phyloP scores from a whole-genome alignment of 1,284 basidiomycete genomes.

The Pseudozyma sp. region DNA sequence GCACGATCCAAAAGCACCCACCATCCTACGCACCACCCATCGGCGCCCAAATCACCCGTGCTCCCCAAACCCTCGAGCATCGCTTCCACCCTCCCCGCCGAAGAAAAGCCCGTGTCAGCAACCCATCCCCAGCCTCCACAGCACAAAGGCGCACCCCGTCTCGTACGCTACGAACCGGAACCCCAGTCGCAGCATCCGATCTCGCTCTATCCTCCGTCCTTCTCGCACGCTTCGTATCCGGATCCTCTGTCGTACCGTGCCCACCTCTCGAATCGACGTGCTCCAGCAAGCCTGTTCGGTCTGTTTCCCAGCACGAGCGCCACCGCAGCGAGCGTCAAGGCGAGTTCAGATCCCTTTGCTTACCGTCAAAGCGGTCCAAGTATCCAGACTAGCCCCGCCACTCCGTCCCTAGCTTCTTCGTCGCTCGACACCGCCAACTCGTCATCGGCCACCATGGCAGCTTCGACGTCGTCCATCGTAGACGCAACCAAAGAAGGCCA shows the following conservation, averaged over 20 bases:
- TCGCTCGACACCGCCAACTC: not conserved
- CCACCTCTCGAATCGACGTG: conserved; percentile 39
- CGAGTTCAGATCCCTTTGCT: conserved; percentile 26
- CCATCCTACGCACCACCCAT: conserved; percentile 22
- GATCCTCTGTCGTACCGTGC: conserved; percentile 36
- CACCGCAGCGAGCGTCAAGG: conserved; percentile 35
- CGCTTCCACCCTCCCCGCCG: conserved; percentile 27
- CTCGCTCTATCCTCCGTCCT: conserved; percentile 38
- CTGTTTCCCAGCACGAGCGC: conserved; percentile 38
- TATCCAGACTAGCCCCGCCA: conserved; percentile 12
- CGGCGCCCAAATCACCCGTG: conserved; percentile 37
- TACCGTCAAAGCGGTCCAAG: conserved; percentile 8
- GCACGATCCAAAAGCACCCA: conserved; percentile 33
- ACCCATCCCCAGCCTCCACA: conserved; percentile 37
- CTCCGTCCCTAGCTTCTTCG: not conserved
- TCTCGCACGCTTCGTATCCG: conserved; percentile 43
- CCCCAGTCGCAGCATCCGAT: conserved; percentile 7
- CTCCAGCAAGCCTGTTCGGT: conserved; percentile 48
- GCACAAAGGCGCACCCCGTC: conserved; percentile 45
- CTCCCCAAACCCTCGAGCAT: conserved; percentile 46
- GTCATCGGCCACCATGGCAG: conserved; percentile 6
- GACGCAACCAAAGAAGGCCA: conserved; percentile 27
- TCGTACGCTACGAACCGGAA: conserved; percentile 42
- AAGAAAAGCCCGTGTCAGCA: conserved; percentile 14
- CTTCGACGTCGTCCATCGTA: conserved; percentile 24